Percentiles rank a stretch among this genome's conserved stretches.
phyloP scores from a whole-genome alignment of 805 yeast species.

The Yamadazyma insecticola region DNA sequence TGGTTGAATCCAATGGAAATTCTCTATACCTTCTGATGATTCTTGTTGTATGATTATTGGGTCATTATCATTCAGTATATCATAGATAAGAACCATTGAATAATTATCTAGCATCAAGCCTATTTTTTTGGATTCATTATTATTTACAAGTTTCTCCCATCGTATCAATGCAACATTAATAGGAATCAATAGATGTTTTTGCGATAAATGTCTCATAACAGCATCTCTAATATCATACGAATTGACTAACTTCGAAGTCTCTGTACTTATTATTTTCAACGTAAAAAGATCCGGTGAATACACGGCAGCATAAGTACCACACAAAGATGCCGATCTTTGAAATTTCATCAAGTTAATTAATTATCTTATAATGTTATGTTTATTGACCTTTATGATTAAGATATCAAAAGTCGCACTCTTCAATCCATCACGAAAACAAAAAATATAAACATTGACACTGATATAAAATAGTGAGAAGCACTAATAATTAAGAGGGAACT shows the following conservation, averaged over 20 bases:
- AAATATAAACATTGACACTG: too few species aligned
- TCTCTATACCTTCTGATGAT: conserved; percentile 23
- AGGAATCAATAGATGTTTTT: not conserved
- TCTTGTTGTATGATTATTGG: conserved; percentile 31
- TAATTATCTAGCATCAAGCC: conserved; percentile 20
- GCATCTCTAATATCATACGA: conserved; percentile 7
- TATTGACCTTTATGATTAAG: too few species aligned
- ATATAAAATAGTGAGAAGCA: too few species aligned
- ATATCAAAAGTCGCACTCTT: too few species aligned
- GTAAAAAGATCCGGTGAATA: conserved; percentile 3
- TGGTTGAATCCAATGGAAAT: conserved; percentile 33
- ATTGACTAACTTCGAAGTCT: conserved; percentile 1
- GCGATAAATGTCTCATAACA: conserved; percentile 1
- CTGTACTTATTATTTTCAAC: conserved; percentile 4
- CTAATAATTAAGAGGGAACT: too few species aligned
- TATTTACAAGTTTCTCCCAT: conserved; percentile 8
- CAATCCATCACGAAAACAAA: too few species aligned
- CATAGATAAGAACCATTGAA: conserved; percentile 19
- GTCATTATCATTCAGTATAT: conserved; percentile 13
- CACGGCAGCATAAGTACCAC: conserved; percentile 3
- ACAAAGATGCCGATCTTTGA: too few species aligned
- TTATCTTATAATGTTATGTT: too few species aligned
- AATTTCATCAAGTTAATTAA: too few species aligned
- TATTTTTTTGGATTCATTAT: conserved; percentile 20
- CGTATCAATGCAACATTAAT: conserved; percentile 3